Base-by-base conservation (phyloP, 768 basidiomycete species). In the Suillus subluteus region DNA sequence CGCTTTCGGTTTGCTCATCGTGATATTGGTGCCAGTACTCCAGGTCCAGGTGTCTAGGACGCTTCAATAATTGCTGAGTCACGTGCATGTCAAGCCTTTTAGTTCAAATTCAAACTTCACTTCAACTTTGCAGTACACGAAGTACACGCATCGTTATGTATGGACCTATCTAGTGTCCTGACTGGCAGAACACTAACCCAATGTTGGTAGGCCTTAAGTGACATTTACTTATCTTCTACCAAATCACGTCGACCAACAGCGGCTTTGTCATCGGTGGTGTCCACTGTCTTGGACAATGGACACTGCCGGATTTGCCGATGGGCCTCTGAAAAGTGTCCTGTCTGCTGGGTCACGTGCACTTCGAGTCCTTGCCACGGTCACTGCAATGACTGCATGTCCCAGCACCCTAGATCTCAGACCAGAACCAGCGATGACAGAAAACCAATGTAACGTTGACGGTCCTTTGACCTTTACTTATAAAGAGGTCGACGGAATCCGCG, bases 1-100 rank as follows among this genome's bases (percentile, higher is more conserved):
- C 64, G 78, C 66, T 75, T 87, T 87, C 44, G 76, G 77, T 72
- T 88, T 87, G 74, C 75, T 78, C 78, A 76, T 79, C 5, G 67
- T 41, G 55, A 64, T 65, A 52, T 61, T 41, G 40, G 41, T 61
- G 26, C 26, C 23, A 23, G 15, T 55, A 26, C 26, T 18, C 9
- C n/a, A n/a, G n/a, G n/a, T 55, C 4, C 23, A 13, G 12, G 50
- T 16, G 6, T 23, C 6, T 16, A 54, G 26, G 15, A 48, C 48
- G 23, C 48, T 23, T 13, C 50, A 30, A 15, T 32, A 6, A 56
- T 12, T 7, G 11, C 11, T 35, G 12, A 18, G 58, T 61, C 58
- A 61, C 58, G 58, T 61, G 58, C 26, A 12, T 26, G 1, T 40
- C 4, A 26, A 26, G 26, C 26, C 26, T 26, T 32, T 16, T 16